Percentiles rank a stretch among this genome's conserved stretches.
phyloP scores from a whole-genome alignment of 257 asterid genomes.

The Solanum rostratum region DNA sequence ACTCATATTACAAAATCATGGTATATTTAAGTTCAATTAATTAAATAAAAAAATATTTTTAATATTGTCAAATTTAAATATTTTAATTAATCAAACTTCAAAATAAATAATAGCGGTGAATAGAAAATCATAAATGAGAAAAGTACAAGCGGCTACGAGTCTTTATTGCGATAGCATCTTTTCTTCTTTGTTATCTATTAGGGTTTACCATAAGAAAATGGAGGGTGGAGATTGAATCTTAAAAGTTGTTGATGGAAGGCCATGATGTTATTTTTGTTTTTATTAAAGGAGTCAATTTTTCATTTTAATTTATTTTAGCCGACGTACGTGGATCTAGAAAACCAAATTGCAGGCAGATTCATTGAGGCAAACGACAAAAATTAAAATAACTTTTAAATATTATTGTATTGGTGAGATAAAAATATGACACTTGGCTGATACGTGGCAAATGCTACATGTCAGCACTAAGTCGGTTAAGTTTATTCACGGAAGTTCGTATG shows the following conservation, averaged over 20 bases:
- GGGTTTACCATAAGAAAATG: not conserved
- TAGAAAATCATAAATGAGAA: not conserved
- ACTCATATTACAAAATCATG: too few relatives aligned
- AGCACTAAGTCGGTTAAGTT: too few relatives aligned
- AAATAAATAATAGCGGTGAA: rapidly evolving
- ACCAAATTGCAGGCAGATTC: not conserved
- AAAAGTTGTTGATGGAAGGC: not conserved
- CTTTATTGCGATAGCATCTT: not conserved
- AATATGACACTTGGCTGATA: too few relatives aligned
- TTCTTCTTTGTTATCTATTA: not conserved
- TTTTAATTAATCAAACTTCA: not conserved
- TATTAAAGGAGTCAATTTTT: not conserved
- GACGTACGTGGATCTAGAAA: not conserved
- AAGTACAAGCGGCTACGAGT: not conserved
- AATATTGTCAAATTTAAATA: too few relatives aligned
- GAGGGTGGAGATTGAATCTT: not conserved
- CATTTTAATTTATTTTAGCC: not conserved
- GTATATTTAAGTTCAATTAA: too few relatives aligned
- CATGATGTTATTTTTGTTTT: not conserved
- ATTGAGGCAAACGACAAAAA: not conserved
- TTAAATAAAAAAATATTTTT: too few relatives aligned
- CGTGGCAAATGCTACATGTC: too few relatives aligned
- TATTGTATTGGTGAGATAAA: too few relatives aligned
- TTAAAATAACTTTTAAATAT: too few relatives aligned
- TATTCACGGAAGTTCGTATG: too few relatives aligned